A percentile compares a stretch with the other conserved stretches of the same genome.
Conservation (phyloP, 768 basidiomycete genomes). For the Hortiboletus campestris region DNA sequence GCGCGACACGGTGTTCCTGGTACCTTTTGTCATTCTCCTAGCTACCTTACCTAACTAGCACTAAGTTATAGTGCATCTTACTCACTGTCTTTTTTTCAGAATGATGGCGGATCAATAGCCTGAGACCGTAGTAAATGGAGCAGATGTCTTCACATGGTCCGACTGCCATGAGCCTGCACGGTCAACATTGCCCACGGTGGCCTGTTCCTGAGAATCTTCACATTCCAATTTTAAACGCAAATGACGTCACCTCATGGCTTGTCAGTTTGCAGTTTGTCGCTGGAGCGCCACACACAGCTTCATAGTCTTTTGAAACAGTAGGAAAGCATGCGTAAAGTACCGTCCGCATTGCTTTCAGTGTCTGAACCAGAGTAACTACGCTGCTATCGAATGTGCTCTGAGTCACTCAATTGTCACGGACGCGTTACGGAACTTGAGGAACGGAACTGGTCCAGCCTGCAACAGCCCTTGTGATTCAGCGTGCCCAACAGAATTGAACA, state of each 20-base stretch:
- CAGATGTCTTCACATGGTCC: no score
- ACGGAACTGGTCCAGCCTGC: constrained; percentile 24
- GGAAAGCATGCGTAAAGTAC: background rate
- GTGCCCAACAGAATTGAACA: background rate
- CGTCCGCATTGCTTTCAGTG: background rate
- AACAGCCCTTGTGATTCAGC: background rate
- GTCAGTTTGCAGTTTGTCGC: background rate
- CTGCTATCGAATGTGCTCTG: no score
- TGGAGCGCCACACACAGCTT: background rate
- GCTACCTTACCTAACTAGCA: no score
- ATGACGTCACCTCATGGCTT: background rate
- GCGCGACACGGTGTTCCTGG: no score
- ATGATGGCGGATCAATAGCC: no score
- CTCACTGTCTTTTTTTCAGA: no score
- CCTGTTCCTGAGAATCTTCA: background rate
- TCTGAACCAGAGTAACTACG: background rate
- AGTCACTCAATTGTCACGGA: constrained; percentile 21
- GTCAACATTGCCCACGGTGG: background rate
- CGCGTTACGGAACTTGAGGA: constrained; percentile 31
- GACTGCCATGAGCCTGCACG: background rate
- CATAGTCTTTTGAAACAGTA: no score
- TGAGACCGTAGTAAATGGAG: no score
- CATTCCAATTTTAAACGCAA: background rate
- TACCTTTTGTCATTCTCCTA: no score
- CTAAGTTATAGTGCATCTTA: no score